Conservation (phyloP, 2,329 filamentous ascomycete genomes). For the Penicillium sp. region DNA sequence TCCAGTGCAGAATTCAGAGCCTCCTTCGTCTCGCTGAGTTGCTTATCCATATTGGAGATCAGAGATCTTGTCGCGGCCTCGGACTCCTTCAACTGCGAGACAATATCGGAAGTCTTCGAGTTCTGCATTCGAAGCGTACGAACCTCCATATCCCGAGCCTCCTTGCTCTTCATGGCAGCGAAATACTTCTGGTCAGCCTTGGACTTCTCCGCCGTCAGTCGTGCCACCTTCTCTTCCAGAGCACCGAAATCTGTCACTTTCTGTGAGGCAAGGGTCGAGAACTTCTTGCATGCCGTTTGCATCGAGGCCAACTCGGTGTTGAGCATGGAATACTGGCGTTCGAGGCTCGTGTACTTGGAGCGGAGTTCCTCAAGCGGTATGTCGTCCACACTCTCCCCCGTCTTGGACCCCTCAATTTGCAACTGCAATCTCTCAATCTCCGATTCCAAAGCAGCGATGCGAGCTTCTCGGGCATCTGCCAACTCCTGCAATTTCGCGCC, state of each 20-base stretch:
- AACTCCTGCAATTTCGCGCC: conserved; percentile 78
- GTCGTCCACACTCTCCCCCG: conserved; percentile 56
- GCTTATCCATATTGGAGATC: conserved; percentile 85
- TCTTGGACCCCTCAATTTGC: conserved; percentile 55
- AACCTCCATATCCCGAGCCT: conserved; percentile 80
- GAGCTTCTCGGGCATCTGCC: conserved; percentile 74
- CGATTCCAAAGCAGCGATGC: conserved; percentile 79
- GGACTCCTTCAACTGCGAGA: conserved; percentile 87
- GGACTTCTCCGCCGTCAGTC: conserved; percentile 82
- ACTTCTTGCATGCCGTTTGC: conserved; percentile 88
- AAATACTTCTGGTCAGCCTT: conserved; percentile 99
- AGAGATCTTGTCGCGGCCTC: conserved; percentile 77
- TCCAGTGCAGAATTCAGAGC: conserved; percentile 70
- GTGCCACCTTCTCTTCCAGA: conserved; percentile 75
- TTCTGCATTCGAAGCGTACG: conserved; percentile 79
- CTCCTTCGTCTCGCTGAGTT: conserved; percentile 79
- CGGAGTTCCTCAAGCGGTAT: conserved; percentile 73
- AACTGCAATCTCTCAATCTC: conserved; percentile 73
- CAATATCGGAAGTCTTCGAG: conserved; percentile 88
- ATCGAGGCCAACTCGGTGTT: conserved; percentile 87
- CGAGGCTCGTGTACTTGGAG: conserved; percentile 71
- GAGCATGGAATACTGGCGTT: conserved; percentile 79
- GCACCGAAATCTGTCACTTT: conserved; percentile 78
- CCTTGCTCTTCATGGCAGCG: conserved; percentile 90
- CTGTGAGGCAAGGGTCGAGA: conserved; percentile 79